Conservation (phyloP, 441 rosid genomes). For the Hura crepitans region DNA sequence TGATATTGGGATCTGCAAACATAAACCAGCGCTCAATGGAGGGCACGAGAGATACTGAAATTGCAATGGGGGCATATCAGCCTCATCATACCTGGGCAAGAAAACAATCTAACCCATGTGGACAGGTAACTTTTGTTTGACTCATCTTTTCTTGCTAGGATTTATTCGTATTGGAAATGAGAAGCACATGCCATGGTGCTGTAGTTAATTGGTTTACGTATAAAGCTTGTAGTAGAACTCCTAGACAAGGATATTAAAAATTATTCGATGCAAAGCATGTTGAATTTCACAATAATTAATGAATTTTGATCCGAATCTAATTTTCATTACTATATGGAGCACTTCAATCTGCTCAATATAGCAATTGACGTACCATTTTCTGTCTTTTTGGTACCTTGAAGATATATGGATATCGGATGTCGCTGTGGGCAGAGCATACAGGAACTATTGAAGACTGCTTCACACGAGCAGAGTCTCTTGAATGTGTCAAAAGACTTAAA, state of each 20-base stretch:
- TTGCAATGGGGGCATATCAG: conserved; percentile 99
- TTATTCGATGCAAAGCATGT: no score
- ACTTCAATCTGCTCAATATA: neutral
- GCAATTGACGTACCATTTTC: neutral
- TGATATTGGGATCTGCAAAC: conserved; percentile 86
- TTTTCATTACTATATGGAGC: no score
- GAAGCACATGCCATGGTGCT: no score
- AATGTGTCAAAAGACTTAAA: conserved; percentile 69
- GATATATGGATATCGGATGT: conserved; percentile 95
- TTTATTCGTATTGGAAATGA: conserved; percentile 4
- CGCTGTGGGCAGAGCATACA: conserved; percentile 90
- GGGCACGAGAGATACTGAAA: conserved; percentile 92
- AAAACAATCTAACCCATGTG: conserved; percentile 57
- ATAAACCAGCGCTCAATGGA: conserved; percentile 96
- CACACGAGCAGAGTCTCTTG: conserved; percentile 61
- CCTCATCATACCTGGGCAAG: conserved; percentile 83
- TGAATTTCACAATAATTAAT: no score
- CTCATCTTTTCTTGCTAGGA: neutral
- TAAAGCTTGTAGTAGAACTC: no score
- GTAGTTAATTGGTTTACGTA: no score
- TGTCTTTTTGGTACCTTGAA: conserved; percentile 19
- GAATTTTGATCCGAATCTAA: no score
- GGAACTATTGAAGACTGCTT: conserved; percentile 70
- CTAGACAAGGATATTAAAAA: no score
- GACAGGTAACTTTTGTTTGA: conserved; percentile 53